phyloP scores from a whole-genome alignment of 2,329 filamentous ascomycete species.

The Colletotrichum euphorbiae region DNA sequence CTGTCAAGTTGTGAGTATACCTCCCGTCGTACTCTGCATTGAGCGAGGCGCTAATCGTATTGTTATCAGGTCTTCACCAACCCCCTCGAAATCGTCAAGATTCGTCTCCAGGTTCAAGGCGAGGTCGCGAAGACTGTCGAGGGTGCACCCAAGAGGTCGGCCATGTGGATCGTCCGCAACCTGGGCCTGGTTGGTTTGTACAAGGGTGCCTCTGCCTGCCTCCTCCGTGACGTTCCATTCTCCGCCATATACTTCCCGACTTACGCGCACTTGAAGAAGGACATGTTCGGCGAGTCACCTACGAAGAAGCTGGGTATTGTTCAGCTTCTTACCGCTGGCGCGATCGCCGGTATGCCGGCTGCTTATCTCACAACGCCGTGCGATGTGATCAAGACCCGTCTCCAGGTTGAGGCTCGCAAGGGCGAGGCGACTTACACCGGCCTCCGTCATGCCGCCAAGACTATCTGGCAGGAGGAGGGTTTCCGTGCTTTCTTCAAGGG shows the following conservation, averaged over 20 bases:
- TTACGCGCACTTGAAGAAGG: slow-evolving; percentile 93
- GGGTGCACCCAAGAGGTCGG: slow-evolving; percentile 85
- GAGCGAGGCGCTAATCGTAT: slow-evolving; percentile 28
- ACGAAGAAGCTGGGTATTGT: slow-evolving; percentile 90
- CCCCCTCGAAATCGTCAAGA: slow-evolving; percentile 99
- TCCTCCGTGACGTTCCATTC: slow-evolving; percentile 96
- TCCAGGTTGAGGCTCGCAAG: slow-evolving; percentile 97
- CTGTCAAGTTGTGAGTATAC: slow-evolving; percentile 88
- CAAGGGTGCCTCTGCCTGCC: slow-evolving; percentile 94
- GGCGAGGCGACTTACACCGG: slow-evolving; percentile 90
- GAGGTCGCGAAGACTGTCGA: slow-evolving; percentile 91
- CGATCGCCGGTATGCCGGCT: slow-evolving; percentile 91
- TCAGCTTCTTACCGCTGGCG: slow-evolving; percentile 93
- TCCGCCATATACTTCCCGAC: slow-evolving; percentile 99
- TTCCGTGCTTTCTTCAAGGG: slow-evolving; percentile 99
- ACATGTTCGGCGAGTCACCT: slow-evolving; percentile 89
- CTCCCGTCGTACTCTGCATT: background rate
- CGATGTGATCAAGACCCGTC: slow-evolving; percentile 98
- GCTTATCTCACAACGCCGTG: slow-evolving; percentile 96
- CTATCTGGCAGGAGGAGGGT: slow-evolving; percentile 90
- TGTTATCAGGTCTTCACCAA: slow-evolving; percentile 86
- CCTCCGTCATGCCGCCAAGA: slow-evolving; percentile 85
- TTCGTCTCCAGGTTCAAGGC: slow-evolving; percentile 95
- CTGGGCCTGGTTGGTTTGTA: slow-evolving; percentile 94
- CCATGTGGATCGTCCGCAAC: slow-evolving; percentile 98